Conservation (phyloP, 1,284 basidiomycete genomes). For the Tylopilus sp. region DNA sequence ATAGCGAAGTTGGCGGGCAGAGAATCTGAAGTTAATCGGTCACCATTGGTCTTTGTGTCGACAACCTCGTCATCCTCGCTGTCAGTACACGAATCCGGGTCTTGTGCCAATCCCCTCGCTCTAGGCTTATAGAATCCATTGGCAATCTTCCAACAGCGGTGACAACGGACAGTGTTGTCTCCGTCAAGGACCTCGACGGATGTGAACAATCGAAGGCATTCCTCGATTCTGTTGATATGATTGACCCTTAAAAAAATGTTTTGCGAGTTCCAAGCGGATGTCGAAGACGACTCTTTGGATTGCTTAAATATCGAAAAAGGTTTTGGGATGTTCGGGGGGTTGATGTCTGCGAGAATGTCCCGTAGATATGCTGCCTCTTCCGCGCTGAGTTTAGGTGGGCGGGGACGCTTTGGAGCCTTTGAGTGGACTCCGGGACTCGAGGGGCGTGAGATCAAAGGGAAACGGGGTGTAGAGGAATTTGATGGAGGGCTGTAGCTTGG, state of each 20-base stretch:
- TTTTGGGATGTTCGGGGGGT: conserved; percentile 32
- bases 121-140: conserved; percentile 53
- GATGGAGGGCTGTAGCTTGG: conserved; percentile 20
- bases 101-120: conserved; percentile 33
- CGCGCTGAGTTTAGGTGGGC: conserved; percentile 48
- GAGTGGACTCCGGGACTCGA: conserved; percentile 23
- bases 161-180: conserved; percentile 91
- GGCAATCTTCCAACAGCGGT: conserved; percentile 87
- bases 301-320: conserved; percentile 48
- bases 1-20: background rate
- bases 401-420: conserved; percentile 39
- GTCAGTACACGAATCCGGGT: conserved; percentile 32
- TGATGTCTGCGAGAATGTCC: conserved; percentile 60
- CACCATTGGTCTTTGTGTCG: background rate
- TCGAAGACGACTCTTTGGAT: conserved; percentile 24
- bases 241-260: conserved; percentile 30
- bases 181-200: conserved; percentile 88
- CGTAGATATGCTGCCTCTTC: conserved; percentile 62
- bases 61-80: conserved; percentile 30
- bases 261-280: conserved; percentile 16
- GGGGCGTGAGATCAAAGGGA: conserved; percentile 24
- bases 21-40: background rate
- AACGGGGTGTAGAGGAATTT: conserved; percentile 18
- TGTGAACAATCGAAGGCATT: conserved; percentile 83
- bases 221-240: conserved; percentile 41